phyloP scores from a whole-genome alignment of 352 stramenopile genomes.

The Blastocystis sp. region DNA sequence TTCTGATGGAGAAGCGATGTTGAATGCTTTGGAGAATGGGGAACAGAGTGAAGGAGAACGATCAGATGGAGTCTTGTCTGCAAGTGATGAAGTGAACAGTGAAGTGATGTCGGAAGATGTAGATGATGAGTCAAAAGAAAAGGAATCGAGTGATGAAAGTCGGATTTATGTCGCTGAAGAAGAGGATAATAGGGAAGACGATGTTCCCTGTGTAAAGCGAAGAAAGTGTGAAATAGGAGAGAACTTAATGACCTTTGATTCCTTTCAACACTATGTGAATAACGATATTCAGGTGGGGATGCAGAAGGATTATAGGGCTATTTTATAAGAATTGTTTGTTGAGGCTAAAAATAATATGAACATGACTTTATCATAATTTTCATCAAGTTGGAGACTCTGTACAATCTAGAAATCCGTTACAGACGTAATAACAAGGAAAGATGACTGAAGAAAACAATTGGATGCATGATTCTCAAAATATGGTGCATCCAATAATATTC shows the following conservation, averaged over 20 bases:
- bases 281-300: not conserved
- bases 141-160: not conserved
- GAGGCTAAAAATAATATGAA: not conserved
- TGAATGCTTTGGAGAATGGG: constrained; percentile 26
- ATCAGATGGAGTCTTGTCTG: not conserved
- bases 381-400: not conserved
- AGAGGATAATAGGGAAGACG: not conserved
- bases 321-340: not conserved
- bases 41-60: not conserved
- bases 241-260: not conserved
- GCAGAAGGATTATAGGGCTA: not conserved
- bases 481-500: not conserved
- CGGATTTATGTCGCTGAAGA: not conserved
- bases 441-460: not conserved
- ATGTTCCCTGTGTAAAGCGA: not conserved
- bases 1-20: constrained; percentile 4
- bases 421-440: not conserved
- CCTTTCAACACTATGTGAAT: not conserved
- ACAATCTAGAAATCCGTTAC: not conserved
- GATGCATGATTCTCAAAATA: not conserved
- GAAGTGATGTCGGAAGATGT: not conserved
- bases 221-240: not conserved
- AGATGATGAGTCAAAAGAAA: not conserved
- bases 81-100: not conserved
- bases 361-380: not conserved